These are phyloP conservation scores for Ceratocystiopsis minuta DNA, from an alignment of 2,329 filamentous ascomycete species.

Conservation along the genomic window DNA sequence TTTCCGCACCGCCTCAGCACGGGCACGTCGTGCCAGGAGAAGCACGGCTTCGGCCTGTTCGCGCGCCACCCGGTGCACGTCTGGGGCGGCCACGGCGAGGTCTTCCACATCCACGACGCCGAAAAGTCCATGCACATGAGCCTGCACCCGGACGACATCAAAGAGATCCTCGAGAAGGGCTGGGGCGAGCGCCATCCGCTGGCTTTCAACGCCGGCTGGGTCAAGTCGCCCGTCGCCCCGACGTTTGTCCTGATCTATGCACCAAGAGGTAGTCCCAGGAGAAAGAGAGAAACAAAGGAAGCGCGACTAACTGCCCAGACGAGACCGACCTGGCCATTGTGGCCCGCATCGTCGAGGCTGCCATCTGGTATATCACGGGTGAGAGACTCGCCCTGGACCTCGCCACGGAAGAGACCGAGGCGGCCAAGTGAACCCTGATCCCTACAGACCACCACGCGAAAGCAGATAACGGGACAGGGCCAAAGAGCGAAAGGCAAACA, in stretches of 20 bases:
- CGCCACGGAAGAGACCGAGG: neutral
- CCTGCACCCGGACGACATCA: conserved; percentile 62
- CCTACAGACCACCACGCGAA: no score
- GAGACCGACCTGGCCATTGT: conserved; percentile 50
- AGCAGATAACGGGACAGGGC: no score
- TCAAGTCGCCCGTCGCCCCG: conserved; percentile 48
- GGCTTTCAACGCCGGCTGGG: conserved; percentile 43
- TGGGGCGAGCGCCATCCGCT: conserved; percentile 62
- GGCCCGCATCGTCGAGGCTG: conserved; percentile 52
- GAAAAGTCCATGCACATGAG: conserved; percentile 66
- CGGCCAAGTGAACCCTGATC: no score
- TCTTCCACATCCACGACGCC: conserved; percentile 61
- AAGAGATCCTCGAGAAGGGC: conserved; percentile 50
- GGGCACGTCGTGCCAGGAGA: conserved; percentile 62
- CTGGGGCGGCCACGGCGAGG: conserved; percentile 55
- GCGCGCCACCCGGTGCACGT: conserved; percentile 45
- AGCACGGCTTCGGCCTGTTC: conserved; percentile 64
- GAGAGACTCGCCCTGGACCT: conserved; percentile 21
- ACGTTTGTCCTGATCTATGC: conserved; percentile 75
- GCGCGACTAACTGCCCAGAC: conserved; percentile 18
- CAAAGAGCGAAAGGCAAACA: no score
- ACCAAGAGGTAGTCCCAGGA: conserved; percentile 31
- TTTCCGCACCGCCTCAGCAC: conserved; percentile 34
- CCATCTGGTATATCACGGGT: conserved; percentile 45
- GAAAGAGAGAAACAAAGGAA: no score